Evolutionary conservation across 495 filamentous ascomycete species (phyloP).

Genomic region (Oleoguttula mirabilis): DNA sequence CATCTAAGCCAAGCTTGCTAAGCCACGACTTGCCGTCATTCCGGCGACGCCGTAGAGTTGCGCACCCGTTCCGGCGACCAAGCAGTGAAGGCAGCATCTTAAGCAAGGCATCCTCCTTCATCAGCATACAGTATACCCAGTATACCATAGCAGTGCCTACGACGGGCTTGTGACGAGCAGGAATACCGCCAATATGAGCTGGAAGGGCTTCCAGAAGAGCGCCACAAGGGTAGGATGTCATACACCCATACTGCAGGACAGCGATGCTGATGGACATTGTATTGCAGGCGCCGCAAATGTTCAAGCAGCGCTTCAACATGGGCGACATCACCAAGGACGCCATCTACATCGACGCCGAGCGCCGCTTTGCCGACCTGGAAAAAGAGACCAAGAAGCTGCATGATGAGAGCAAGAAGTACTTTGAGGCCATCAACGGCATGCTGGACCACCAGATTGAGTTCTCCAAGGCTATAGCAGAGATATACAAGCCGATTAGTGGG

Average conservation of each 20-base stretch:
- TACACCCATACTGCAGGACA: not conserved
- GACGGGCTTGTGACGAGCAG: not conserved
- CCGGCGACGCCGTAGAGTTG: not conserved
- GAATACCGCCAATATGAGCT: conserved; percentile 59
- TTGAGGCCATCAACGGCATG: conserved; percentile 97
- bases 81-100: not conserved
- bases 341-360: conserved; percentile 88
- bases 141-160: not conserved
- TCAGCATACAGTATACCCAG: not conserved
- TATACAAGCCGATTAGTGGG: conserved; percentile 97
- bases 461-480: conserved; percentile 84
- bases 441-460: conserved; percentile 96
- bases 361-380: conserved; percentile 88
- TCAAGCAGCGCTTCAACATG: conserved; percentile 87
- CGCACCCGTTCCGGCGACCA: not conserved
- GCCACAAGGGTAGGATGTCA: conserved; percentile 63
- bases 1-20: no score
- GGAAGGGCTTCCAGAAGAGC: conserved; percentile 89
- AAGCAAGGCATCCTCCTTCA: not conserved
- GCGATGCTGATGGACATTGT: not conserved
- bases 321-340: conserved; percentile 88
- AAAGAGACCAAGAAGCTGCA: conserved; percentile 90
- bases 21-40: not conserved
- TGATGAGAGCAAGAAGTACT: conserved; percentile 90
- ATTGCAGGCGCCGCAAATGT: conserved; percentile 69